These are phyloP conservation scores for Wickerhamiella alocasiicola DNA, from an alignment of 805 yeast species.

Conservation along the genomic window DNA sequence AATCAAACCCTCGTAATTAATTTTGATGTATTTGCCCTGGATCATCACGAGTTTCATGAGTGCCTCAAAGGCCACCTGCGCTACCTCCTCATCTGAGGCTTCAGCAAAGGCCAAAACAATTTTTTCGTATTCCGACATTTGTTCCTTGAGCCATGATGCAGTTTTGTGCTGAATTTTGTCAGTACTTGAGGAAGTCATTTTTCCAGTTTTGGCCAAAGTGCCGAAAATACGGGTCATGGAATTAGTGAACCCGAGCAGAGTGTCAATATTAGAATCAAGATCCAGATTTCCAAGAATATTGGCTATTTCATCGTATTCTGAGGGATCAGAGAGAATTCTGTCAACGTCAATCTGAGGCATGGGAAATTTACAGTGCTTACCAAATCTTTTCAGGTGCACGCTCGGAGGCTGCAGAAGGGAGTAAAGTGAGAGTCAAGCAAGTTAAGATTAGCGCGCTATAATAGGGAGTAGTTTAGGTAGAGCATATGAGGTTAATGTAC, in stretches of 20 bases:
- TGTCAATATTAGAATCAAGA: neutral
- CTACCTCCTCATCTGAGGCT: neutral
- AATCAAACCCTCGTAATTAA: constrained; percentile 49
- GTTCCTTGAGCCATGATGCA: constrained; percentile 31
- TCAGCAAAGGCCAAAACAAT: neutral
- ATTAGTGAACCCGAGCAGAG: neutral
- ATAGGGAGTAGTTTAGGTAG: no score
- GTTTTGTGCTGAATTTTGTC: constrained; percentile 52
- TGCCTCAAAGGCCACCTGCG: constrained; percentile 37
- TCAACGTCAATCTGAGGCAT: neutral
- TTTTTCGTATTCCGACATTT: constrained; percentile 14
- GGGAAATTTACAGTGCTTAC: neutral
- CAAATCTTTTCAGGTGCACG: neutral
- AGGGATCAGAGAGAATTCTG: constrained; percentile 5
- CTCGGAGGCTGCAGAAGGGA: no score
- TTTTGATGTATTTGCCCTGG: constrained; percentile 34
- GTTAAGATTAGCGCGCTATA: no score
- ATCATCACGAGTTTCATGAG: constrained; percentile 37
- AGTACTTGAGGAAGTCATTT: constrained; percentile 32
- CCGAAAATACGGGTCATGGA: constrained; percentile 38
- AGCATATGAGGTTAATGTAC: no score
- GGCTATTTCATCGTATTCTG: constrained; percentile 8
- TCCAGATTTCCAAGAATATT: neutral
- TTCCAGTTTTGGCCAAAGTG: constrained; percentile 33
- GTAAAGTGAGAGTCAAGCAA: no score